Conservation (phyloP, 225 moss, liverwort and hornwort species). For the Rhytidiadelphus loreus region DNA sequence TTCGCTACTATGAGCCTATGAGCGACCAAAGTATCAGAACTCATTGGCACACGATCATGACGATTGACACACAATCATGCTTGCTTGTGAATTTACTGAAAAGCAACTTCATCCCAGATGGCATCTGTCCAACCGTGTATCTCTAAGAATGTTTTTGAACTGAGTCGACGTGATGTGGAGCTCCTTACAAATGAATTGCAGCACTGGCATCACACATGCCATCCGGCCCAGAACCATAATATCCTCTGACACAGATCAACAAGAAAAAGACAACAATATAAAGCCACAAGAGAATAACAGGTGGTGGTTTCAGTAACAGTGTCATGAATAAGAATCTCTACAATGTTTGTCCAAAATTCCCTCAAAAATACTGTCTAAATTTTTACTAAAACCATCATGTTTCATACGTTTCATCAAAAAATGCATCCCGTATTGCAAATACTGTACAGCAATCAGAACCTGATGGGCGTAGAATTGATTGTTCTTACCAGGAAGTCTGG, state of each 20-base stretch:
- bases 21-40: not conserved
- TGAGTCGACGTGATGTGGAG: conserved; percentile 43
- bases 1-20: no score
- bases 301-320: no score
- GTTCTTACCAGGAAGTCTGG: conserved; percentile 61
- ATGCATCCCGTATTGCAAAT: accelerated
- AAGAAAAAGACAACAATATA: not conserved
- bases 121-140: conserved; percentile 32
- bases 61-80: not conserved
- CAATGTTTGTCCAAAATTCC: not conserved
- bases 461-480: not conserved
- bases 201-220: conserved; percentile 64
- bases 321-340: not conserved
- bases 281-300: not conserved
- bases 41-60: not conserved
- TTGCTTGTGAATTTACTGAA: not conserved
- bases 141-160: conserved; percentile 35
- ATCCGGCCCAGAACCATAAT: conserved; percentile 54
- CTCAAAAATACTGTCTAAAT: not conserved
- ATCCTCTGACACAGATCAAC: conserved; percentile 37
- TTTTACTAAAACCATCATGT: not conserved
- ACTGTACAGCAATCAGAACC: no score
- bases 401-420: not conserved
- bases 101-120: conserved; percentile 13
- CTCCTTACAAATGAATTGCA: conserved; percentile 84